These are phyloP conservation scores for Nasturtium officinale DNA, from an alignment of 345 rosid species.

Conservation along the genomic window DNA sequence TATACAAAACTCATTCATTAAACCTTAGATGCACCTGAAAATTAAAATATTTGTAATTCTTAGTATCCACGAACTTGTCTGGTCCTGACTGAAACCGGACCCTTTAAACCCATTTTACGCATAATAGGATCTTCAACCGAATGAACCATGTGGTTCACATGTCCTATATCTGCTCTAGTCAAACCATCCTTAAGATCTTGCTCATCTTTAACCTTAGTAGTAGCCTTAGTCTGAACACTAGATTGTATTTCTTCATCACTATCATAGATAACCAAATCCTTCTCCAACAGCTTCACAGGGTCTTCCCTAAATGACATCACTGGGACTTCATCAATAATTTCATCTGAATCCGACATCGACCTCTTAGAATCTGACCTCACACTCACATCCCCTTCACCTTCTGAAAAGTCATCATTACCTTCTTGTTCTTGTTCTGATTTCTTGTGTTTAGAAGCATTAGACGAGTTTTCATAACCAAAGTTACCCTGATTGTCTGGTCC, in stretches of 20 bases:
- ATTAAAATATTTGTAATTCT: conserved; percentile 35
- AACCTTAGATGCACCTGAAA: conserved; percentile 11
- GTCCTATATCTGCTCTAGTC: conserved; percentile 38
- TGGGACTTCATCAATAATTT: conserved; percentile 31
- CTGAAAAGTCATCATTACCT: conserved; percentile 8
- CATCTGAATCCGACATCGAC: conserved; percentile 50
- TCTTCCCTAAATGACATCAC: conserved; percentile 53
- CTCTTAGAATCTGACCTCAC: conserved; percentile 41
- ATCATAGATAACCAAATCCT: conserved; percentile 59
- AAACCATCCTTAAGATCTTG: conserved; percentile 10
- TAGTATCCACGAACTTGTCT: conserved; percentile 66
- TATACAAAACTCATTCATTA: conserved; percentile 20
- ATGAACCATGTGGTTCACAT: conserved; percentile 34
- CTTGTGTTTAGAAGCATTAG: not conserved
- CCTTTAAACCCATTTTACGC: conserved; percentile 43
- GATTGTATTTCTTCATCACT: conserved; percentile 51
- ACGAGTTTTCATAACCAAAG: not conserved
- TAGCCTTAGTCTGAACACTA: conserved; percentile 13
- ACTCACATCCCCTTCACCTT: conserved; percentile 31
- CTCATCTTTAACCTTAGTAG: conserved; percentile 23
- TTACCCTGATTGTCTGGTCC: conserved; percentile 45
- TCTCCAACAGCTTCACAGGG: conserved; percentile 57
- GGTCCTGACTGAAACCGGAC: conserved; percentile 62
- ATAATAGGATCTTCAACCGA: conserved; percentile 39
- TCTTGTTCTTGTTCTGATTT: conserved; percentile 27